phyloP scores from a whole-genome alignment of 1,284 basidiomycete species.

The Ceratobasidium sp. region DNA sequence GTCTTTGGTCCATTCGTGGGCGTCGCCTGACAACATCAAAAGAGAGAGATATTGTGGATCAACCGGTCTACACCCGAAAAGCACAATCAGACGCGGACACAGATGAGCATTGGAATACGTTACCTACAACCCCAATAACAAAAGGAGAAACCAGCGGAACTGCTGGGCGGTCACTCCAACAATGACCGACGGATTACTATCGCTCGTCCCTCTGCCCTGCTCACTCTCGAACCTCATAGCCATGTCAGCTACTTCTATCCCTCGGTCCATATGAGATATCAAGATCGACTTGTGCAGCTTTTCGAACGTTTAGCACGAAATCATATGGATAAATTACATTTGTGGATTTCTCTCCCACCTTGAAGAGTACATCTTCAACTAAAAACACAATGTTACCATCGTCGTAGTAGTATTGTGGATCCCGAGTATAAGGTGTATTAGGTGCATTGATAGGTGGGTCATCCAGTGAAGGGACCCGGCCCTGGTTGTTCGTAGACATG shows the following conservation, averaged over 20 bases:
- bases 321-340: neutral
- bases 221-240: too few relatives aligned
- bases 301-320: neutral
- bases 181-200: constrained; percentile 1
- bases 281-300: neutral
- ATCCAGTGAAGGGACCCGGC: too few relatives aligned
- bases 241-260: too few relatives aligned
- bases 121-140: neutral
- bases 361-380: neutral
- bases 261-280: neutral
- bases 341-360: too few relatives aligned
- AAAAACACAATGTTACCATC: neutral
- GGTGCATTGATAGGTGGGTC: too few relatives aligned
- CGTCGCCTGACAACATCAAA: too few relatives aligned
- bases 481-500: too few relatives aligned
- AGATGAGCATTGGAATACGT: neutral
- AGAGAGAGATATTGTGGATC: neutral
- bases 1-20: neutral
- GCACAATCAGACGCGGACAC: neutral
- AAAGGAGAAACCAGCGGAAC: constrained; percentile 1
- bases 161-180: neutral
- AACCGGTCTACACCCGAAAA: neutral
- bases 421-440: neutral
- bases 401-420: neutral
- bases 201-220: too few relatives aligned